A percentile compares a stretch with the other conserved stretches of the same genome.
phyloP scores from a whole-genome alignment of 306 rosid genomes.

The Glycine soja region DNA sequence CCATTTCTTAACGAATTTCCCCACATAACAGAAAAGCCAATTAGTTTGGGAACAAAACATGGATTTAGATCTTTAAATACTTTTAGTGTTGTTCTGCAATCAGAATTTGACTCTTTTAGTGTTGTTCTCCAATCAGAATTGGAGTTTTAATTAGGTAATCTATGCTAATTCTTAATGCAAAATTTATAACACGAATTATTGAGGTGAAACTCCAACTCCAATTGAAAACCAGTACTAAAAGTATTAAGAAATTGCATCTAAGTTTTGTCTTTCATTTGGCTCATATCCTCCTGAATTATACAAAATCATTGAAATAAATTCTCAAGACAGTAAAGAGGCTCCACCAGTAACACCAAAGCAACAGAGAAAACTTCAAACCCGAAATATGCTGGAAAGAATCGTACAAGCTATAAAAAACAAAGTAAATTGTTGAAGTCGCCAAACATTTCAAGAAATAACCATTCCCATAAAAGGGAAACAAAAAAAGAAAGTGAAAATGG shows the following conservation, averaged over 20 bases:
- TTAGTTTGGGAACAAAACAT: neutral
- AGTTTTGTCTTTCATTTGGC: neutral
- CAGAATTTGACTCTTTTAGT: neutral
- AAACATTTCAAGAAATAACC: neutral
- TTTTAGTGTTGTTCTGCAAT: neutral
- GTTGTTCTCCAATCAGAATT: neutral
- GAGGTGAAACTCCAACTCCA: neutral
- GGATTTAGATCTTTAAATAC: neutral
- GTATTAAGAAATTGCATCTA: neutral
- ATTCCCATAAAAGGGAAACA: neutral
- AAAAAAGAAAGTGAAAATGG: neutral
- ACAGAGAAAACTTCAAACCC: neutral
- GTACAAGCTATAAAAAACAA: neutral
- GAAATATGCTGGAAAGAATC: constrained; percentile 10
- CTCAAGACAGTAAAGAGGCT: neutral
- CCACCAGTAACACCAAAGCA: neutral
- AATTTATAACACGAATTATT: neutral
- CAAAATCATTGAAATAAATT: neutral
- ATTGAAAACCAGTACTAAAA: neutral
- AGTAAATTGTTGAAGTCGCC: neutral
- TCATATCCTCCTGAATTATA: constrained; percentile 4
- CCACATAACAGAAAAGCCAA: neutral
- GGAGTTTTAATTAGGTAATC: neutral
- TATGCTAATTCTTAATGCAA: neutral
- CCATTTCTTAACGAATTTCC: neutral